phyloP scores from a whole-genome alignment of 169 alveolate genomes.

The Cryptosporidium baileyi region DNA sequence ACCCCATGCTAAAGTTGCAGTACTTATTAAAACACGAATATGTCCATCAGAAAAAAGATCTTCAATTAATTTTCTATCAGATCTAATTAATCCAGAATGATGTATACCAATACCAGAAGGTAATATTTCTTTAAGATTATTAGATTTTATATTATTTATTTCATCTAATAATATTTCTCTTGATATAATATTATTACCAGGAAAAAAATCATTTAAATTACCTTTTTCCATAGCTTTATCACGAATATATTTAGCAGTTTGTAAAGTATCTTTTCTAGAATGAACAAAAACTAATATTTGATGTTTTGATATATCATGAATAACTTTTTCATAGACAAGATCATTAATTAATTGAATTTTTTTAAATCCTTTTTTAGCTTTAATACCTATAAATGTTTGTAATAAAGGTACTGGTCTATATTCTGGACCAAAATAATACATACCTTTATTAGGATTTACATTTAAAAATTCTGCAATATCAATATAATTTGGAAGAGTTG shows the following conservation, averaged over 20 bases:
- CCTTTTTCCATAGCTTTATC: slow-evolving; percentile 90
- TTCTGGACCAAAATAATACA: slow-evolving; percentile 94
- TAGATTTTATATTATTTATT: slow-evolving; percentile 83
- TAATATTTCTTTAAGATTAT: slow-evolving; percentile 92
- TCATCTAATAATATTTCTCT: slow-evolving; percentile 90
- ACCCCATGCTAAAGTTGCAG: slow-evolving; percentile 99
- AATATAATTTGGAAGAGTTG: slow-evolving; percentile 99
- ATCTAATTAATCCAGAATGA: slow-evolving; percentile 98
- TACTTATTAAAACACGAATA: slow-evolving; percentile 95
- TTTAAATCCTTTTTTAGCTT: slow-evolving; percentile 96
- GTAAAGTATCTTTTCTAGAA: slow-evolving; percentile 98
- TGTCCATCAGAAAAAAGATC: slow-evolving; percentile 96
- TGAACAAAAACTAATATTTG: slow-evolving; percentile 98
- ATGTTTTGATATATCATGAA: slow-evolving; percentile 83
- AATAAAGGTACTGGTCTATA: slow-evolving; percentile 98
- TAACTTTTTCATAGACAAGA: slow-evolving; percentile 90
- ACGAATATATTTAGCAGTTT: slow-evolving; percentile 91
- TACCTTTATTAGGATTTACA: slow-evolving; percentile 90
- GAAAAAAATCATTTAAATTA: slow-evolving; percentile 83
- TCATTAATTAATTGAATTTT: slow-evolving; percentile 94
- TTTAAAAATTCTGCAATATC: slow-evolving; percentile 98
- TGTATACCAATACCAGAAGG: slow-evolving; percentile 99
- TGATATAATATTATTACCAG: slow-evolving; percentile 85
- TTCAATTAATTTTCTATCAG: slow-evolving; percentile 97
- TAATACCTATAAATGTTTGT: slow-evolving; percentile 95